phyloP scores from a whole-genome alignment of 139 green algal species.

The Closterium sp. region DNA sequence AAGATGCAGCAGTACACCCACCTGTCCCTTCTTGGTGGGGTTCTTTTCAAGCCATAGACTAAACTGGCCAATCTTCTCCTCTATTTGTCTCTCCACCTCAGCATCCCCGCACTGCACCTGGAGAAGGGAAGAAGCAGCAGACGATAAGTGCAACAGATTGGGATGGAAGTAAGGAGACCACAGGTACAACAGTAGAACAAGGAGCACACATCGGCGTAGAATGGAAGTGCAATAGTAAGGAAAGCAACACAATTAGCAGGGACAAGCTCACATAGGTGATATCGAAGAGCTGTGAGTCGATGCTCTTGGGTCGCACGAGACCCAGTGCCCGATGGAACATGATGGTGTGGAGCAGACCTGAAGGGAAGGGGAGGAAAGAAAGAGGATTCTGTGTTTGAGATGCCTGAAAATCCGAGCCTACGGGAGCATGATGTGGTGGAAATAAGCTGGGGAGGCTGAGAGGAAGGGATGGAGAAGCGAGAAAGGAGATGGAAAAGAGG shows the following conservation, averaged over 20 bases:
- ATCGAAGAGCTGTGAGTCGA: slow-evolving; percentile 89
- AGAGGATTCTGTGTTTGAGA: no score
- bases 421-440: not conserved
- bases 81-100: slow-evolving; percentile 64
- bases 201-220: not conserved
- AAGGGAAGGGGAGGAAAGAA: not conserved
- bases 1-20: not conserved
- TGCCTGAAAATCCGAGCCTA: no score
- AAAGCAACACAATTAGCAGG: not conserved
- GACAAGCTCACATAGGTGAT: slow-evolving; percentile 78
- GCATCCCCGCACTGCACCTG: slow-evolving; percentile 78
- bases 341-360: slow-evolving; percentile 86
- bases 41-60: slow-evolving; percentile 63
- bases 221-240: not conserved
- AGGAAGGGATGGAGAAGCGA: no score
- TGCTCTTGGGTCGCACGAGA: slow-evolving; percentile 72
- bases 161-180: not conserved
- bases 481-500: not conserved
- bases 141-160: not conserved
- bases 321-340: slow-evolving; percentile 88
- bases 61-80: slow-evolving; percentile 72
- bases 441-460: no score
- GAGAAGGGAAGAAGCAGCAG: not conserved
- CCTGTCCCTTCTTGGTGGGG: slow-evolving; percentile 39
- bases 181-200: not conserved